These are phyloP conservation scores for Aspergillus awamori DNA, from an alignment of 2,329 filamentous ascomycete genomes.

Conservation along the genomic window DNA sequence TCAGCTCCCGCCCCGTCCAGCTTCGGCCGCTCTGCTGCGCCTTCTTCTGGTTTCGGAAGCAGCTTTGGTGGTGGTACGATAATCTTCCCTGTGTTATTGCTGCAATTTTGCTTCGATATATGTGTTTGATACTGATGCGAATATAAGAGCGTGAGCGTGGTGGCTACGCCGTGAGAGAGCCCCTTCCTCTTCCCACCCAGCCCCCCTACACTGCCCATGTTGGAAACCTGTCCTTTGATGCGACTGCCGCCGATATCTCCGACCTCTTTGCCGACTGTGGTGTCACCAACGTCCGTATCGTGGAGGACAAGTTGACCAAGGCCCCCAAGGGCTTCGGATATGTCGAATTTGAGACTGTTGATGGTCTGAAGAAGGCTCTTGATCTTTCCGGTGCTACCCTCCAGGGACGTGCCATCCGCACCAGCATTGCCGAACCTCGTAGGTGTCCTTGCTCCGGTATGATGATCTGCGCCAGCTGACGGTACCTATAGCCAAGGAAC, in stretches of 20 bases:
- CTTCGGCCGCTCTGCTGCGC: conserved; percentile 55
- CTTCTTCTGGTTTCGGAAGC: conserved; percentile 40
- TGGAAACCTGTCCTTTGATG: conserved; percentile 95
- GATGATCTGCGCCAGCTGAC: conserved; percentile 37
- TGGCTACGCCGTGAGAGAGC: conserved; percentile 58
- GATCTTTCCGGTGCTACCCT: conserved; percentile 79
- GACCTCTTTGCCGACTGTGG: conserved; percentile 85
- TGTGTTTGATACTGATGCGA: conserved; percentile 20
- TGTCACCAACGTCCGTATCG: conserved; percentile 88
- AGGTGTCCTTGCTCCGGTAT: conserved; percentile 35
- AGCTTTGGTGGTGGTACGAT: conserved; percentile 40
- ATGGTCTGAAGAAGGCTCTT: conserved; percentile 89
- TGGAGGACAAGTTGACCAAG: conserved; percentile 91
- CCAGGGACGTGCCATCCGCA: conserved; percentile 84
- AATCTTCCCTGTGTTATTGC: conserved; percentile 13
- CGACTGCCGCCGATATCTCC: conserved; percentile 77
- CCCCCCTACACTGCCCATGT: conserved; percentile 95
- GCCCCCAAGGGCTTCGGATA: conserved; percentile 98
- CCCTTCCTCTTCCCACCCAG: conserved; percentile 83
- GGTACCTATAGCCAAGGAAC: conserved; percentile 72
- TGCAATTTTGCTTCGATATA: neutral
- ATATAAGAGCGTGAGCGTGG: conserved; percentile 41
- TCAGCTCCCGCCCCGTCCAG: conserved; percentile 47
- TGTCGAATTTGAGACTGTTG: conserved; percentile 85
- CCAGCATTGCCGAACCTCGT: conserved; percentile 98